Evolutionary conservation across 2,329 filamentous ascomycete genomes (phyloP).

Genomic region (Pleomassaria siparia): DNA sequence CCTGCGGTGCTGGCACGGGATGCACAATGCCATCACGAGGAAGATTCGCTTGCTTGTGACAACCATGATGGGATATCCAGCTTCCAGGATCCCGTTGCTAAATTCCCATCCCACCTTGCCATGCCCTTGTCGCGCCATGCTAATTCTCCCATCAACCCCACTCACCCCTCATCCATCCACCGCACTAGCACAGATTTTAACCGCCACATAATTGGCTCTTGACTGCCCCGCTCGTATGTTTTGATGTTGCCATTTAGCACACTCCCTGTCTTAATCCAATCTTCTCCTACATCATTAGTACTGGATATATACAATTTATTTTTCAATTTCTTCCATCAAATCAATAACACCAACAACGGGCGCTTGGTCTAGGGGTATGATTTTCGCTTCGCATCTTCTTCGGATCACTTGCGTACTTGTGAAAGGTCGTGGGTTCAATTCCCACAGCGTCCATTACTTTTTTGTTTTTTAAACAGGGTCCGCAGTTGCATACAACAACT

Average conservation of each 20-base stretch:
- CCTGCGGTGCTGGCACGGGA: too few relatives aligned
- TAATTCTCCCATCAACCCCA: not conserved
- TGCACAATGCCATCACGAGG: not conserved
- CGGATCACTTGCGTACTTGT: conserved; percentile 6
- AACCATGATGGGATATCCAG: not conserved
- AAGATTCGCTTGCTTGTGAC: not conserved
- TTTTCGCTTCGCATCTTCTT: conserved; percentile 18
- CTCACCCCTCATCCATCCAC: not conserved
- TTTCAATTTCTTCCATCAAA: not conserved
- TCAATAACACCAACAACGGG: conserved; percentile 2
- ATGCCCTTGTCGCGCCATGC: too few relatives aligned
- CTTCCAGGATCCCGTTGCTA: not conserved
- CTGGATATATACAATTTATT: not conserved
- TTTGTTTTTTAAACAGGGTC: not conserved
- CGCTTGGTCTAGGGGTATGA: conserved; percentile 22
- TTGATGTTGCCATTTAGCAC: too few relatives aligned
- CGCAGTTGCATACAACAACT: not conserved
- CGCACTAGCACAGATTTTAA: too few relatives aligned
- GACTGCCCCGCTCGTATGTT: too few relatives aligned
- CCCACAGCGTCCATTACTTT: conserved; percentile 12
- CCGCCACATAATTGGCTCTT: not conserved
- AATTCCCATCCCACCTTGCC: not conserved
- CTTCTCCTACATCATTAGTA: not conserved
- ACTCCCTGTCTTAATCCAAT: too few relatives aligned
- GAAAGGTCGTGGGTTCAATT: conserved; percentile 22